Evolutionary conservation across 495 filamentous ascomycete genomes (phyloP), one percentile per base, ranked within the genome.

Genomic region (Aspergillus nidulans): DNA sequence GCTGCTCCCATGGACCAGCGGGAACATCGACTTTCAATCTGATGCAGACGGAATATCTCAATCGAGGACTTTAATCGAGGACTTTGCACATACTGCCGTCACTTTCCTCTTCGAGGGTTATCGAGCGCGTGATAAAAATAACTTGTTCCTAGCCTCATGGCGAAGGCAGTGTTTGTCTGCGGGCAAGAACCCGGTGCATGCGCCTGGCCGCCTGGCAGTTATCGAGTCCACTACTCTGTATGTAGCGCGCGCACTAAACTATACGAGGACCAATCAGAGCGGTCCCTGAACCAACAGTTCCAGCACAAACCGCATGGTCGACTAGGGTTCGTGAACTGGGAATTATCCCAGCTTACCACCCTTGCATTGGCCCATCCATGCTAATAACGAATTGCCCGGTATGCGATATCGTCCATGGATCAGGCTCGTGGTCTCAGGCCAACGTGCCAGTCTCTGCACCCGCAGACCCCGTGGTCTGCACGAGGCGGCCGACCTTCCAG

Each of bases 201-300:
- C 12, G 28, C n/a, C 20, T 47, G 18, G 43, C 15, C 4, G 6
- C 16, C 13, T 15, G 23, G 21, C 24, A 28, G 44, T 26, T 12
- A 23, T 21, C 23, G 19, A 28, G 30, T 12, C 8, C 4, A 10
- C 30, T 12, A 34, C 43, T 45, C 42, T n/a, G 19, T 13, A 43
- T 13, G 30, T 34, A 34, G 30, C 30, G 21, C 18, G 30, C 2
- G 30, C 30, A 34, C 30, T 34, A 34, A 34, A 12, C 20, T 24
- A 34, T 2, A 24, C 26, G 15, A 12, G 23, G 21, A 28, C 53
- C 44, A 55, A 49, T 47, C 23, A 49, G 10, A 8, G 16, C 34
- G 1, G 23, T 21, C 13, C 1, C 4, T 25, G 9, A 49, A 55
- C 53, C 53, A 55, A 55, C 53, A 55, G 46, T 23, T 54, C 44